These are phyloP conservation scores for Talaromyces funiculosus DNA, from an alignment of 2,329 filamentous ascomycete genomes.

Conservation along the genomic window DNA sequence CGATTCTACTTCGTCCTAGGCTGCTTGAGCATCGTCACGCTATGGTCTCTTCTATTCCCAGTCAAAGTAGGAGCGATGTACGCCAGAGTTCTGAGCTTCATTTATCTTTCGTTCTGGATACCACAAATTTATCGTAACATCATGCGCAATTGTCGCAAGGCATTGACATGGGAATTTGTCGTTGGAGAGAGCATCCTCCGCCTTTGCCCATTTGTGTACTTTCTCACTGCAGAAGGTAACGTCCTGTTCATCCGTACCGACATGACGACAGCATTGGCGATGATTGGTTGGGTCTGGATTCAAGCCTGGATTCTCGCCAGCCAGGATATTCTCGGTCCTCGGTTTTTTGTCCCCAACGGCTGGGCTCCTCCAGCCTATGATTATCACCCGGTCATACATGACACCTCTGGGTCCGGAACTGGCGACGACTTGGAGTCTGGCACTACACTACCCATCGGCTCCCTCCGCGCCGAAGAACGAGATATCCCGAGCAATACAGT, in stretches of 20 bases:
- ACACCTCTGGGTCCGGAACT: constrained; percentile 26
- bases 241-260: constrained; percentile 73
- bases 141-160: constrained; percentile 83
- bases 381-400: constrained; percentile 80
- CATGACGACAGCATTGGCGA: constrained; percentile 55
- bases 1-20: constrained; percentile 58
- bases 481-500: constrained; percentile 33
- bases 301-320: constrained; percentile 73
- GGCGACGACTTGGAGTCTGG: constrained; percentile 77
- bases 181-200: constrained; percentile 75
- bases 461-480: constrained; percentile 48
- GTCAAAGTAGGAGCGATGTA: constrained; percentile 49
- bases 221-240: constrained; percentile 73
- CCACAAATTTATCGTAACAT: constrained; percentile 90
- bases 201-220: constrained; percentile 75
- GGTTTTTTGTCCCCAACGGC: constrained; percentile 72
- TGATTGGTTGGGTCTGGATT: constrained; percentile 77
- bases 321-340: constrained; percentile 79
- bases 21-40: constrained; percentile 52
- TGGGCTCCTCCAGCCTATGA: constrained; percentile 70
- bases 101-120: constrained; percentile 84
- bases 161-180: constrained; percentile 87
- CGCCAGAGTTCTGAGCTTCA: constrained; percentile 59
- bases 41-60: constrained; percentile 56
- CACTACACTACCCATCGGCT: constrained; percentile 68